phyloP scores from a whole-genome alignment of 1,284 basidiomycete genomes.

The Schizophyllum commune region DNA sequence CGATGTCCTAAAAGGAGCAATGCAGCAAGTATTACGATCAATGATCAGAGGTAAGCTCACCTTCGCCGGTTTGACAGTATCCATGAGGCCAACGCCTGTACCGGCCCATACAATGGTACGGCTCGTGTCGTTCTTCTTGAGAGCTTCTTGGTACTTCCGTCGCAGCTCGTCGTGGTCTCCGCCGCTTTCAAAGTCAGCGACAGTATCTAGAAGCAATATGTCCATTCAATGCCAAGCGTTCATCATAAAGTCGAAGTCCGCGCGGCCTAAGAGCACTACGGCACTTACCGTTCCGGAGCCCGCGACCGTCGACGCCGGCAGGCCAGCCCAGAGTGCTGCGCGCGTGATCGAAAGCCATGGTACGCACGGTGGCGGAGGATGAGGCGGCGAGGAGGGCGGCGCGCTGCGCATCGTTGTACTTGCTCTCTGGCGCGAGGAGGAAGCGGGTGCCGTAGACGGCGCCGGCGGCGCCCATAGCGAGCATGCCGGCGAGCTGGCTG shows the following conservation, averaged over 20 bases:
- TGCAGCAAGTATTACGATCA: not conserved
- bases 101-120: slow-evolving; percentile 67
- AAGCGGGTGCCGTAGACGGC: slow-evolving; percentile 69
- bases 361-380: slow-evolving; percentile 45
- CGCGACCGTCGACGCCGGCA: slow-evolving; percentile 56
- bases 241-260: not conserved
- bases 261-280: not conserved
- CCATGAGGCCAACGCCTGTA: slow-evolving; percentile 53
- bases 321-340: slow-evolving; percentile 62
- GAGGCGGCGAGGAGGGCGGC: slow-evolving; percentile 45
- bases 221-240: slow-evolving; percentile 5
- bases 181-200: slow-evolving; percentile 50
- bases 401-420: slow-evolving; percentile 50
- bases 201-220: slow-evolving; percentile 30
- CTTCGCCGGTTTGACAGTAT: slow-evolving; percentile 46
- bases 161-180: slow-evolving; percentile 36
- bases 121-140: slow-evolving; percentile 34
- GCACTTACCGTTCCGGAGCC: slow-evolving; percentile 38
- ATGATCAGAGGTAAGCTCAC: slow-evolving; percentile 22
- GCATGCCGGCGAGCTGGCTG: slow-evolving; percentile 52
- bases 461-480: slow-evolving; percentile 59
- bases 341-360: slow-evolving; percentile 58
- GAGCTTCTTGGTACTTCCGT: slow-evolving; percentile 36
- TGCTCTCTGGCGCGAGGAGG: slow-evolving; percentile 56
- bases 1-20: slow-evolving; percentile 32